phyloP scores from a whole-genome alignment of 345 rosid species.

The Pelargonium nanum region DNA sequence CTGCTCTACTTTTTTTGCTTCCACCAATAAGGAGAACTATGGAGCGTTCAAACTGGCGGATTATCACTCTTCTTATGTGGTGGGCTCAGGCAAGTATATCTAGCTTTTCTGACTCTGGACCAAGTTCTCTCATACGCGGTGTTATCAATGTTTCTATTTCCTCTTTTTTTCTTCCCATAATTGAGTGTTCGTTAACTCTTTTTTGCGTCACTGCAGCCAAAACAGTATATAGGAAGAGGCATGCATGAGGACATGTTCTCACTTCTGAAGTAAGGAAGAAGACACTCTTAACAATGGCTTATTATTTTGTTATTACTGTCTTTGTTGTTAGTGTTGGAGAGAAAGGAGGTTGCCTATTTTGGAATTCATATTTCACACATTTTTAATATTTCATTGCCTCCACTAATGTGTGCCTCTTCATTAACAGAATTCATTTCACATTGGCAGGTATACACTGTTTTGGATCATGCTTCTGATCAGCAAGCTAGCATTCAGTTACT shows the following conservation, averaged over 20 bases:
- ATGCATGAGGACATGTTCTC: slow-evolving; percentile 86
- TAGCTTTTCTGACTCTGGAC: neutral
- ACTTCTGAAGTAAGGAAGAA: slow-evolving; percentile 66
- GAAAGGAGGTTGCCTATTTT: neutral
- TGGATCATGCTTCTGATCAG: slow-evolving; percentile 84
- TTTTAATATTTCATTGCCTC: too few relatives aligned
- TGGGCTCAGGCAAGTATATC: slow-evolving; percentile 85
- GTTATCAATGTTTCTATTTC: neutral
- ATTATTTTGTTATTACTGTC: neutral
- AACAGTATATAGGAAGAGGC: slow-evolving; percentile 89
- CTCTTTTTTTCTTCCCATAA: neutral
- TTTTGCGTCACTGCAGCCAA: slow-evolving; percentile 44
- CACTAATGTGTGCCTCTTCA: neutral
- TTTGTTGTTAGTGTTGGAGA: neutral
- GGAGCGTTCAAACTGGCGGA: slow-evolving; percentile 80
- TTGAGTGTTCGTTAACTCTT: neutral
- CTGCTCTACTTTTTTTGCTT: slow-evolving; percentile 59
- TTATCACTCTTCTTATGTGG: slow-evolving; percentile 79
- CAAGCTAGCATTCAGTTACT: slow-evolving; percentile 97
- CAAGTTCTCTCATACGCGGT: neutral
- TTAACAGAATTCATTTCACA: neutral
- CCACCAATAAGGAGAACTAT: slow-evolving; percentile 65
- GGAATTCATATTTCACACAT: slow-evolving; percentile 1
- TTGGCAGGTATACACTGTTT: slow-evolving; percentile 71
- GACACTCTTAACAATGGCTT: slow-evolving; percentile 4